These are phyloP conservation scores for Zea luxurians DNA, from an alignment of 176 grass and related monocot genomes.

Conservation along the genomic window DNA sequence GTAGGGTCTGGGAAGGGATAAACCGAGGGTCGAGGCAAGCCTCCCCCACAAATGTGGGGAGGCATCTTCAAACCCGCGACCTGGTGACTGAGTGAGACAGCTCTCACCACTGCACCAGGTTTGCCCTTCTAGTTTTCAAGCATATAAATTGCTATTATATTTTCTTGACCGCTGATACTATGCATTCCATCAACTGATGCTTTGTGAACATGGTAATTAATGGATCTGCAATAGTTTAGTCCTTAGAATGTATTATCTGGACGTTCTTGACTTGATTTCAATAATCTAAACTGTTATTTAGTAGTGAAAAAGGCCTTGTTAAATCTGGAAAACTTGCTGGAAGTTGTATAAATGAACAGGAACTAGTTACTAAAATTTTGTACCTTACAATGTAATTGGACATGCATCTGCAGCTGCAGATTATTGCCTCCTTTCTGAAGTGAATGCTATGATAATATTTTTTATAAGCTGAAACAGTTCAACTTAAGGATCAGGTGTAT, in stretches of 20 bases:
- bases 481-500: conserved; percentile 14
- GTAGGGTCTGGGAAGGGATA: too few relatives aligned
- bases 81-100: too few relatives aligned
- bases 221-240: neutral
- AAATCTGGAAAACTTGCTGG: neutral
- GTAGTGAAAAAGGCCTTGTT: neutral
- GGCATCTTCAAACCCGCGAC: too few relatives aligned
- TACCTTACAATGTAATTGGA: neutral
- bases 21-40: too few relatives aligned
- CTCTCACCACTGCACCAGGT: too few relatives aligned
- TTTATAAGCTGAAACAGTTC: neutral
- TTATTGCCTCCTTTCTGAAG: conserved; percentile 9
- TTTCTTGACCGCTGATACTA: neutral
- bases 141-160: conserved; percentile 11
- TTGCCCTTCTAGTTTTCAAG: too few relatives aligned
- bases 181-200: neutral
- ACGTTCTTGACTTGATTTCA: neutral
- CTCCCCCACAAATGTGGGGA: too few relatives aligned
- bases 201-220: neutral
- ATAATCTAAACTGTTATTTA: neutral
- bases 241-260: neutral
- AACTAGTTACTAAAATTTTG: conserved; percentile 4
- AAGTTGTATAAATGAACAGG: conserved; percentile 1
- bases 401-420: conserved; percentile 16
- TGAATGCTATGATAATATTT: neutral